Evolutionary conservation across 108 stramenopile species (phyloP), one percentile per base, ranked within the genome.

Genomic region (Pseudonitzschia delicatissima): DNA sequence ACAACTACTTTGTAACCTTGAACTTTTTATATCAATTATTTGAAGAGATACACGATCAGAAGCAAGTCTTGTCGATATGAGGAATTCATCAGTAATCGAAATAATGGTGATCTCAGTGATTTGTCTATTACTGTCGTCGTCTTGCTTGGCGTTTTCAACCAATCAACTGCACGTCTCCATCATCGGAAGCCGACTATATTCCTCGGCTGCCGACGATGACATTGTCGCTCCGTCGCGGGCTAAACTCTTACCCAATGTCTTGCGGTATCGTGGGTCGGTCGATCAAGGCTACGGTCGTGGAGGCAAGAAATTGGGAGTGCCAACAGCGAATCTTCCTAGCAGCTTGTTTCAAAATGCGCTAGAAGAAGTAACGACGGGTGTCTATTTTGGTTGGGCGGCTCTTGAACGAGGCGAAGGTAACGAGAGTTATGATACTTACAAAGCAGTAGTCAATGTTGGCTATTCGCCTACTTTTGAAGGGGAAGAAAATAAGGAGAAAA

Each of bases 401-500:
- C 66, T 91, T 29, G 90, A 87, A 68, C 45, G 60, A 63, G 25
- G 52, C 13, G 17, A 49, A 15, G 59, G 23, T 17, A 26, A 42
- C 12, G n/a, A 49, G 35, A 12, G 12, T 23, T 29, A 35, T 34
- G 39, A 65, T 73, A 50, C 67, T 20, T 69, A 85, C 71, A 87
- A 84, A 65, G 88, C 91, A 21, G 93, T 93, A 4, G 91, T 90
- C 25, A 96, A 96, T 77, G 87, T 96, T 27, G 95, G 95, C 20
- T 88, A 83, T 59, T 91, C 91, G 12, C 95, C 95, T 0, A 96
- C 95, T 5, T 96, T 96, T 70, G 85, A 84, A 66, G 95, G 91
- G 18, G 45, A 78, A 59, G 93, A 94, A 74, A 94, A 96, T 50
- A 67, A 73, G 26, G 87, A 91, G 69, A 91, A 91, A 71, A 92